Conservation (phyloP, 2,329 filamentous ascomycete genomes). For the Beauveria pseudobassiana region DNA sequence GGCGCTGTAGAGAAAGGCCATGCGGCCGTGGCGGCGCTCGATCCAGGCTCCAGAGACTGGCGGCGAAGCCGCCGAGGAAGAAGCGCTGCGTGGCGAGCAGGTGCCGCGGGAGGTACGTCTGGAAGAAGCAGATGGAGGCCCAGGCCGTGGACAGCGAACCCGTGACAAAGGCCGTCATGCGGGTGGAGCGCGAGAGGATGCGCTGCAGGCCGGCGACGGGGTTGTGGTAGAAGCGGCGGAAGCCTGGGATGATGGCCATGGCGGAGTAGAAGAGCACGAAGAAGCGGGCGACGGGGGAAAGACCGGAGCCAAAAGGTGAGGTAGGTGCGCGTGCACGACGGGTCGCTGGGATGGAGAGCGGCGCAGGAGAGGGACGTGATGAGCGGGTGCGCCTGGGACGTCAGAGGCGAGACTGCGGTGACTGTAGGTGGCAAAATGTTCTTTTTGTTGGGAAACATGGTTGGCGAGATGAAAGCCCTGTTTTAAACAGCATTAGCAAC, state of each 20-base stretch:
- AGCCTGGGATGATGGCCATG: conserved; percentile 57
- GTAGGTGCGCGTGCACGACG: conserved; percentile 81
- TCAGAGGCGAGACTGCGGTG: conserved; percentile 65
- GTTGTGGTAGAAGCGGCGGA: conserved; percentile 59
- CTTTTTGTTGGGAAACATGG: conserved; percentile 69
- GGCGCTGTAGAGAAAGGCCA: conserved; percentile 71
- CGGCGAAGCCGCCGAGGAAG: conserved; percentile 81
- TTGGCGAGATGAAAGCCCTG: conserved; percentile 76
- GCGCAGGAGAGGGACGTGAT: conserved; percentile 84
- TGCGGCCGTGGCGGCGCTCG: conserved; percentile 55
- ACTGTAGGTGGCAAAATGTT: conserved; percentile 58
- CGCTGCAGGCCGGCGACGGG: conserved; percentile 60
- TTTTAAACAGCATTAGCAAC: conserved; percentile 10
- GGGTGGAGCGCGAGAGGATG: conserved; percentile 62
- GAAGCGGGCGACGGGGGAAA: conserved; percentile 70
- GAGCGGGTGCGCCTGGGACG: conserved; percentile 76
- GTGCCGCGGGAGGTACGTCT: conserved; percentile 64
- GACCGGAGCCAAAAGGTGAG: conserved; percentile 79
- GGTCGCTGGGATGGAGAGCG: conserved; percentile 77
- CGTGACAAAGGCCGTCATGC: conserved; percentile 66
- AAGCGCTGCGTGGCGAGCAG: conserved; percentile 77
- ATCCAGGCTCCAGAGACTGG: conserved; percentile 80
- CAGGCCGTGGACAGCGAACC: conserved; percentile 80
- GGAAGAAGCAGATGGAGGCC: conserved; percentile 86
- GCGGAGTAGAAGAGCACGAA: conserved; percentile 68